Conservation (phyloP, 805 yeast species). For the Candida quercuum region DNA sequence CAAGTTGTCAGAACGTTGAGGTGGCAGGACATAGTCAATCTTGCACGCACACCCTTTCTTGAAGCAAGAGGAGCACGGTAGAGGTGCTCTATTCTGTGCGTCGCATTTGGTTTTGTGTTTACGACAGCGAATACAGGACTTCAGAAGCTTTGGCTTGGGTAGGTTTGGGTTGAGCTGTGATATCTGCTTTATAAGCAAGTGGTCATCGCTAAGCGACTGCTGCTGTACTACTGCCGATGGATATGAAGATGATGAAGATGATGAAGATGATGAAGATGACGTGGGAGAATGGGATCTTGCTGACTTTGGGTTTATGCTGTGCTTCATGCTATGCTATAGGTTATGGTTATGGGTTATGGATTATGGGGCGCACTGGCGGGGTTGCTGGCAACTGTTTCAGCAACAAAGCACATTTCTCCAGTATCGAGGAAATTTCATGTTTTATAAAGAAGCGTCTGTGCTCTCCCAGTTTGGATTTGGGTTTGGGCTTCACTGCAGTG, state of each 20-base stretch:
- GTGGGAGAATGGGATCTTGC: no score
- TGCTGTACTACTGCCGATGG: no score
- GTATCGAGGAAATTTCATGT: no score
- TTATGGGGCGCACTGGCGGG: no score
- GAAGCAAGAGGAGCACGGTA: conserved; percentile 52
- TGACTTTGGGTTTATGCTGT: not conserved
- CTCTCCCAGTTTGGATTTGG: no score
- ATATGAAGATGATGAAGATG: no score
- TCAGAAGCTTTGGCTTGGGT: conserved; percentile 37
- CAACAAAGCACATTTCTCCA: no score
- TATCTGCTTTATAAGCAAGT: not conserved
- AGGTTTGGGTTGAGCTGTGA: conserved; percentile 5
- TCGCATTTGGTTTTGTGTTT: conserved; percentile 66
- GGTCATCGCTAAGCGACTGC: not conserved
- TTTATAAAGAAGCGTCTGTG: no score
- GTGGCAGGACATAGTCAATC: conserved; percentile 49
- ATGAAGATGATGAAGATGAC: no score
- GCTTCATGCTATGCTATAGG: not conserved
- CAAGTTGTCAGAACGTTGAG: conserved; percentile 31
- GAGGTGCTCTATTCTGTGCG: conserved; percentile 44
- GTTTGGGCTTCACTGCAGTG: no score
- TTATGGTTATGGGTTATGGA: no score
- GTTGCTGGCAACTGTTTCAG: no score
- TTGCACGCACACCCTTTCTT: conserved; percentile 47
- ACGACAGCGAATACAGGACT: conserved; percentile 61